phyloP scores from a whole-genome alignment of 441 rosid species.

The Pelargonium exstipulatum region DNA sequence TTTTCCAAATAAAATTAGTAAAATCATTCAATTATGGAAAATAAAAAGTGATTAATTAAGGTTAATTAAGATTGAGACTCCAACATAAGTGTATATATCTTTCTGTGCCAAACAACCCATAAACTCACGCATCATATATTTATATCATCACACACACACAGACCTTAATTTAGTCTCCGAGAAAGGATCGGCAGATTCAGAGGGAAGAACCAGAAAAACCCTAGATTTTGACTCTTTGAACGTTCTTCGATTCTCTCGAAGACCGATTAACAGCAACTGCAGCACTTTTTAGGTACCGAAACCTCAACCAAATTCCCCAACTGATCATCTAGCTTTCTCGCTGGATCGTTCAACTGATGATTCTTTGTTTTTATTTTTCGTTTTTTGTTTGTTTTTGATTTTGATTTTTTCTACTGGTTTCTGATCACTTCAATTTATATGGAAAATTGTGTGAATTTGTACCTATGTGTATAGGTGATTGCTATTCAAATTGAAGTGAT shows the following conservation, averaged over 20 bases:
- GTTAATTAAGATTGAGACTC: no score
- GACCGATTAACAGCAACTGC: conserved; percentile 11
- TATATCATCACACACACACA: background rate
- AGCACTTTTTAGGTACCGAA: background rate
- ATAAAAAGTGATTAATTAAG: no score
- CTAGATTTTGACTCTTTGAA: background rate
- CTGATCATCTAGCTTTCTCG: conserved; percentile 4
- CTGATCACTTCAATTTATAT: conserved; percentile 2
- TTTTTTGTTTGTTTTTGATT: background rate
- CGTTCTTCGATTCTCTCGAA: conserved; percentile 8
- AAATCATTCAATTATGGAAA: no score
- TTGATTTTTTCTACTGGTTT: background rate
- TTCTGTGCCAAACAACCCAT: background rate
- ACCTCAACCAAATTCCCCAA: background rate
- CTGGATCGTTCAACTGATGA: background rate
- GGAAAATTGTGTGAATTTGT: background rate
- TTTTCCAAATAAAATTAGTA: no score
- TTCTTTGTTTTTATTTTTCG: background rate
- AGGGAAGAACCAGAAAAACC: background rate
- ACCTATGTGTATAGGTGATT: background rate
- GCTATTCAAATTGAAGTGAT: background rate
- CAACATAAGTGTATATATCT: no score
- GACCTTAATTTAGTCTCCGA: conserved; percentile 8
- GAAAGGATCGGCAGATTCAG: conserved; percentile 7
- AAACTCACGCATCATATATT: background rate